Evolutionary conservation across 83 land plant species (phyloP), one percentile per base, ranked within the genome.

Genomic region (Picea abies): DNA sequence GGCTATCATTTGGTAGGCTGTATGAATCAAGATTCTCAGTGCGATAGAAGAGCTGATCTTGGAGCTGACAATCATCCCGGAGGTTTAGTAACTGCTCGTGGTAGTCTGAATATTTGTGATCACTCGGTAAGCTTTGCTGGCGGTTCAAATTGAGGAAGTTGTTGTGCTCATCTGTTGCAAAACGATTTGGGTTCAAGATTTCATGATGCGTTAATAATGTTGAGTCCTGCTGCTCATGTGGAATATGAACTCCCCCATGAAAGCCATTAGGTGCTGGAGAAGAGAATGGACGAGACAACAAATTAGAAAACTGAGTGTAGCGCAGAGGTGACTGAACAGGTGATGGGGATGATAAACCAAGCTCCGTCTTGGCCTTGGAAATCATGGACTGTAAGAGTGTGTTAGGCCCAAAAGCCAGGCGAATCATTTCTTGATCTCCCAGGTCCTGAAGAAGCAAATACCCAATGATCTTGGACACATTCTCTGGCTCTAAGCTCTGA

Each of bases 381-480:
- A 97, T 85, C 61, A 93, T 81, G 26, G 95, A 85, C 71, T 92
- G 94, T 41, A 97, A 72, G 25, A 87, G 82, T 10, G 92, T 14
- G 60, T 97, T 96, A 9, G 99, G 93, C 22, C 96, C 95, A 60
- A 92, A 85, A 9, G 99, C 97, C 80, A 97, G 76, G 8, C 95
- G 82, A 23, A 92, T 88, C 98, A 97, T 90, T 76, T 97, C 98
- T 84, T 93, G 88, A 80, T 97, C 99, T 11, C 94, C 93, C 61
- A 86, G 91, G 79, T 94, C 99, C 73, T 97, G 98, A 32, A 97
- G 80, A 32, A 97, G 88, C 16, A 97, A 84, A 35, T 89, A 83
- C 71, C 98, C 95, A 92, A 97, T 97, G 82, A 97, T 94, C 86
- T 96, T 97, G 44, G 96, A 87, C 19, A 92, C 99, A 80, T 91